Conservation (phyloP, 345 rosid genomes). For the Hypericum perforatum region DNA sequence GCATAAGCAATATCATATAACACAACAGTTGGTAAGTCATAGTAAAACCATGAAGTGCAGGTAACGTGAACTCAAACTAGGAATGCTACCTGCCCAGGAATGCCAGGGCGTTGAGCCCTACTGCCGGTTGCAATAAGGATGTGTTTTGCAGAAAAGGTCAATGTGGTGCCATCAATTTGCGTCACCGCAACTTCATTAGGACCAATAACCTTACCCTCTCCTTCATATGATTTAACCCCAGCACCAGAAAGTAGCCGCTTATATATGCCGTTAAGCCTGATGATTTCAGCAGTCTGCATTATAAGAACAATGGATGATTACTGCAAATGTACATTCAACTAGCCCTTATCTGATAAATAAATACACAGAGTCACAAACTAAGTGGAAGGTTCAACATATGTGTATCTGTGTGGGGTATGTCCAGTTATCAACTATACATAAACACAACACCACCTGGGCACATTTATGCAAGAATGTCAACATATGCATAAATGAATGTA, state of each 20-base stretch:
- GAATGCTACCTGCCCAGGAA: slow-evolving; percentile 72
- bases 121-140: slow-evolving; percentile 96
- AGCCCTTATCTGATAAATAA: too few species aligned
- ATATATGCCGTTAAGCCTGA: slow-evolving; percentile 79
- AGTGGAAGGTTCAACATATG: too few species aligned
- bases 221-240: slow-evolving; percentile 88
- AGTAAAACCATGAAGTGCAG: too few species aligned
- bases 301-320: slow-evolving; percentile 2
- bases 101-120: slow-evolving; percentile 67
- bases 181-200: slow-evolving; percentile 88
- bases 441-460: too few species aligned
- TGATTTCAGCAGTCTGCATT: slow-evolving; percentile 83
- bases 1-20: too few species aligned
- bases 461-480: too few species aligned
- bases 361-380: too few species aligned
- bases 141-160: slow-evolving; percentile 74
- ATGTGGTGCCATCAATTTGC: slow-evolving; percentile 87
- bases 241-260: slow-evolving; percentile 81
- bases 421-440: too few species aligned
- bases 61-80: too few species aligned
- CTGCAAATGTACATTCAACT: background rate
- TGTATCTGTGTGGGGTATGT: too few species aligned
- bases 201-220: slow-evolving; percentile 88
- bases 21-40: too few species aligned
- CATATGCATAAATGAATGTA: too few species aligned